These are phyloP conservation scores for Trichosanthes cucumerina DNA, from an alignment of 306 rosid genomes.

Conservation along the genomic window DNA sequence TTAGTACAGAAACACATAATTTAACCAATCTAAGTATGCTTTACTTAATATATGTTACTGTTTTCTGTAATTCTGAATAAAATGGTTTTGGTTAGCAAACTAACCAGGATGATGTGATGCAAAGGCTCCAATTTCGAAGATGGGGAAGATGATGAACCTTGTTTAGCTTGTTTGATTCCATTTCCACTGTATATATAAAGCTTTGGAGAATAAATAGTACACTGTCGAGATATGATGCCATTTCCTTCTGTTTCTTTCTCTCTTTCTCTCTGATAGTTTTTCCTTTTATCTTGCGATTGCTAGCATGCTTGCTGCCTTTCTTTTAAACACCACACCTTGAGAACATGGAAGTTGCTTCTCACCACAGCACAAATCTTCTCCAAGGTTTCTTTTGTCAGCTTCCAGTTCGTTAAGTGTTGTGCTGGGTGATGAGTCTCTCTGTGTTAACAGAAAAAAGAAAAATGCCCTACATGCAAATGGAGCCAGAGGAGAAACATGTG, in stretches of 20 bases:
- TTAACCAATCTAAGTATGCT: background rate
- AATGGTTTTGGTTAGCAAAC: background rate
- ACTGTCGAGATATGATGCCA: slow-evolving; percentile 7
- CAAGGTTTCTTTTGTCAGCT: background rate
- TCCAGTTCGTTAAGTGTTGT: background rate
- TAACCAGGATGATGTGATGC: background rate
- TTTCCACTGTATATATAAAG: slow-evolving; percentile 3
- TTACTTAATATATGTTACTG: background rate
- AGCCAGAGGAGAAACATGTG: slow-evolving; percentile 5
- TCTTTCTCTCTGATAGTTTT: background rate
- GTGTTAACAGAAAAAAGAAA: background rate
- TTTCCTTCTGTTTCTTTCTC: background rate
- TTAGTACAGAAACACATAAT: background rate
- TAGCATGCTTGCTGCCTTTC: background rate
- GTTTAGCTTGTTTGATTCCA: slow-evolving; percentile 1
- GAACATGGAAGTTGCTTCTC: slow-evolving; percentile 2
- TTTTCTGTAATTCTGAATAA: slow-evolving; percentile 4
- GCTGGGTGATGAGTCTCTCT: background rate
- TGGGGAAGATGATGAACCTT: background rate
- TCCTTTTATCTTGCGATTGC: background rate
- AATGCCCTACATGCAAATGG: slow-evolving; percentile 10
- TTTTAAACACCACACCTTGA: background rate
- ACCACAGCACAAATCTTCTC: background rate
- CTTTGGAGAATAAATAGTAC: background rate
- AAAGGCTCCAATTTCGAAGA: slow-evolving; percentile 5